Base-by-base conservation (phyloP, 192 early-diverging fungal genomes). In the Backusella westeae region DNA sequence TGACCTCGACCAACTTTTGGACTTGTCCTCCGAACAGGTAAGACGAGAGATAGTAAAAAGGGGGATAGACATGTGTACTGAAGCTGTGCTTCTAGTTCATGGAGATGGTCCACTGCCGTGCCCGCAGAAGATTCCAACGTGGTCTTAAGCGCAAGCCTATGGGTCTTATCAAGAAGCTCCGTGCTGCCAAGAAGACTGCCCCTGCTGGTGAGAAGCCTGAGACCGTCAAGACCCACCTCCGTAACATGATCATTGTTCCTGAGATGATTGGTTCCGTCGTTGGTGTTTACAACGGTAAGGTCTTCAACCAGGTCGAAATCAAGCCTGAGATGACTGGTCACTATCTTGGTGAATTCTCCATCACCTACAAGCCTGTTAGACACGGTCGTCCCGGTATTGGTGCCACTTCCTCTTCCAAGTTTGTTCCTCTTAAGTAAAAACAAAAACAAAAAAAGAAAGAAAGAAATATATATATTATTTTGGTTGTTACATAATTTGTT, bases 361-460 rank as follows among this genome's bases (percentile, higher is more conserved):
- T 99, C 85, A 86, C 96, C 79, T 99, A 99, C 94, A 99, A 99
- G 93, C 96, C 96, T 74, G 97, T 99, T 85, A 94, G 91, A 86
- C 97, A 99, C 95, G 97, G 97, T 93, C 95, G 96, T 85, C 96
- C 97, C 76, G 97, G 97, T 95, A 96, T 97, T 84, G 97, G 97
- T 96, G 96, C 95, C 82, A 96, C 97, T 83, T 91, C 96, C 90
- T 95, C 95, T 82, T 97, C 95, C 80, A 92, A 95, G 87, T 97
- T 95, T 86, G 91, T 94, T 85, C 93, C 93, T 75, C 90, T 94
- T 84, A 93, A 93, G 88, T 94, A 93, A 92, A 87, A 46, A 26
- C 21, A 23, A 59, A 26, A 59, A 59, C 19, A 23, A 59, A 59
- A 26, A 59, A 59, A 59, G 56, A 59, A 59, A 59, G 23, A 26